Base-by-base conservation (phyloP, 2,329 filamentous ascomycete species). In the Colletotrichum ledebouriae region DNA sequence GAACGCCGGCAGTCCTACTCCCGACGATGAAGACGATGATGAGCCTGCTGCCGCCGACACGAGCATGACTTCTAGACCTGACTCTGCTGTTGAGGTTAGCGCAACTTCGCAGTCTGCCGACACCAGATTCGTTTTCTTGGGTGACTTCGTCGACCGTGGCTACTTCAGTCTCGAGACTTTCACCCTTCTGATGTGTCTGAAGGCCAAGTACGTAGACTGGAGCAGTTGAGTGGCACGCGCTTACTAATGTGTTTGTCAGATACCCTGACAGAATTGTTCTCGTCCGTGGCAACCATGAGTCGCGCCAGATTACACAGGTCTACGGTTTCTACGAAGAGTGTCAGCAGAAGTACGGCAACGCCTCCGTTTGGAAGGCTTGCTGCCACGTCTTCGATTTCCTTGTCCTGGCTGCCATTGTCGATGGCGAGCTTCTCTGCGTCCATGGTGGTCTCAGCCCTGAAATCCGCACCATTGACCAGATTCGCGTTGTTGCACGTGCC, bases 291-390 rank as follows among this genome's bases (percentile, higher is more conserved):
- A 99, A 99, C 80, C 96, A 99, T 83, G 96, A 99, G 81, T 98
- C 94, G 29, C 91, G 96, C 71, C 96, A 97, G 75, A 97, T 99
- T 71, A 99, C 96, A 9, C 96, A 99, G 77, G 97, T 97, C 22
- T 99, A 99, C 79, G 96, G 96, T 61, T 99, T 99, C 81, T 99
- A 99, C 81, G 97, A 97, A 69, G 96, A 99, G 79, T 99, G 96
- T 80, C 94, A 94, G 63, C 92, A 96, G 75, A 99, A 99, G 81
- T 99, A 99, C 78, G 96, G 96, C 76, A 98, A 98, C 77, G 94
- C 96, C 12, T 98, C 97, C 56, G 96, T 99, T n/a, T 99, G 96
- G 96, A 97, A 99, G 80, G 96, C 97, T 67, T 99, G 98, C 80
- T 99, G 96, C 71, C 96, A 99, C 78, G 97, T 99, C 82, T 99